Evolutionary conservation across 352 stramenopile genomes (phyloP).

Genomic region (Globisporangium cylindrosporum): DNA sequence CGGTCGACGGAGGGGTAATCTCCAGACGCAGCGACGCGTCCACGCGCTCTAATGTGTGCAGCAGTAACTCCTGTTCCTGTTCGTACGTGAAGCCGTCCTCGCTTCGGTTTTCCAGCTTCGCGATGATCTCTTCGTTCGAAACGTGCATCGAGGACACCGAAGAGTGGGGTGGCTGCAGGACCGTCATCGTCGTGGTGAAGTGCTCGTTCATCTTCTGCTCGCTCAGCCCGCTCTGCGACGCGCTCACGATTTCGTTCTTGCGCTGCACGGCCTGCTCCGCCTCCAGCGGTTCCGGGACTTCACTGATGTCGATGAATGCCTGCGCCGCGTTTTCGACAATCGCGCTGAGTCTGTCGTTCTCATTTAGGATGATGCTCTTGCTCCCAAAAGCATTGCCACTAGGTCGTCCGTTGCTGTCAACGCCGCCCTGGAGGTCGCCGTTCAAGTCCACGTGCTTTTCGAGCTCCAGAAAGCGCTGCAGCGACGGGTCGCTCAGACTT

Average conservation of each 20-base stretch:
- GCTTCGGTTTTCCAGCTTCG: conserved; percentile 42
- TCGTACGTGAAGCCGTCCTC: conserved; percentile 49
- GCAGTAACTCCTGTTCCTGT: conserved; percentile 55
- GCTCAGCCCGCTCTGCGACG: conserved; percentile 40
- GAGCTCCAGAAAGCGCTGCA: conserved; percentile 78
- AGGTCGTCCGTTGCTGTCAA: conserved; percentile 44
- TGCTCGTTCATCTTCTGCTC: conserved; percentile 55
- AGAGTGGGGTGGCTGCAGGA: conserved; percentile 33
- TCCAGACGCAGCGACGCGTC: conserved; percentile 50
- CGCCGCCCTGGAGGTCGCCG: conserved; percentile 35
- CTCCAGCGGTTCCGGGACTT: conserved; percentile 77
- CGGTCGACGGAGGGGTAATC: conserved; percentile 49
- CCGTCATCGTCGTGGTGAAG: conserved; percentile 44
- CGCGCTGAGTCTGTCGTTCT: conserved; percentile 72
- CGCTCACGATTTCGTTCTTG: conserved; percentile 72
- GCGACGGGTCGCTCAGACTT: conserved; percentile 70
- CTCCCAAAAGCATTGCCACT: conserved; percentile 38
- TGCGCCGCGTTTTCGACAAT: conserved; percentile 78
- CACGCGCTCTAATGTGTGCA: conserved; percentile 33
- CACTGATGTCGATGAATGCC: conserved; percentile 81
- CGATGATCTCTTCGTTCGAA: conserved; percentile 44
- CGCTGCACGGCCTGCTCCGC: conserved; percentile 70
- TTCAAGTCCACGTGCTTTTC: conserved; percentile 77
- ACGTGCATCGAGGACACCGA: conserved; percentile 19
- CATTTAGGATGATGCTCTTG: conserved; percentile 58